Conservation (phyloP, 1,139 yeast species). For the Entelexis paramagnoliae region DNA sequence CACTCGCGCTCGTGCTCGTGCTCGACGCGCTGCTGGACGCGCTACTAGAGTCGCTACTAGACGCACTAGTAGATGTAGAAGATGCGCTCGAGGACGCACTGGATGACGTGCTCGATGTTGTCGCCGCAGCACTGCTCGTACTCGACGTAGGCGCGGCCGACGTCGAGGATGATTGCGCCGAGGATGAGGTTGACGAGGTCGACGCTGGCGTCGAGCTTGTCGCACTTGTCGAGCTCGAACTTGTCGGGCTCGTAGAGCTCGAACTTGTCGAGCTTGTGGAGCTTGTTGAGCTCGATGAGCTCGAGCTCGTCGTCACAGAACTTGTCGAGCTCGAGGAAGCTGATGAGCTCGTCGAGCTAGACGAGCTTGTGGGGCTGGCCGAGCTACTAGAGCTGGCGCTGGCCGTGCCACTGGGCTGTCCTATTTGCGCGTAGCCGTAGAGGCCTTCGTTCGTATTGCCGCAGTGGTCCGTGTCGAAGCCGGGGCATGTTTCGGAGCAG, state of each 20-base stretch:
- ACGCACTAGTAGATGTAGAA: too few species aligned
- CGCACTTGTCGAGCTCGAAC: not conserved
- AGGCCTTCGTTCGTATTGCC: conserved; percentile 34
- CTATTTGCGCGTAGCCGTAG: conserved; percentile 39
- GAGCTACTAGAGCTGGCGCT: too few species aligned
- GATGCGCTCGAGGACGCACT: too few species aligned
- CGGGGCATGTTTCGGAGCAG: conserved; percentile 48
- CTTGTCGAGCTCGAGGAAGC: conserved; percentile 7
- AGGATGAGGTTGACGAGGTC: not conserved
- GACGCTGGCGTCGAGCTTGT: conserved; percentile 4
- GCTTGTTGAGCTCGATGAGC: conserved; percentile 10
- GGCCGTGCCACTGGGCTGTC: conserved; percentile 20
- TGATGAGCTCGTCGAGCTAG: conserved; percentile 15
- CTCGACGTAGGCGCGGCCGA: not conserved
- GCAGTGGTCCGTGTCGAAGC: conserved; percentile 39
- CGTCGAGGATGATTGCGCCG: not conserved
- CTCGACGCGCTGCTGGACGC: too few species aligned
- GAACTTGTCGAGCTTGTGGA: not conserved
- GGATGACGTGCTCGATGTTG: not conserved
- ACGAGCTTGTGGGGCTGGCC: conserved; percentile 17
- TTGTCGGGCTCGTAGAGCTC: conserved; percentile 12
- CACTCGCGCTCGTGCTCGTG: too few species aligned
- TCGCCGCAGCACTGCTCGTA: not conserved
- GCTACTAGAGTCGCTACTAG: too few species aligned
- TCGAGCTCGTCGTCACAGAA: conserved; percentile 23